Base-by-base conservation (phyloP, 495 filamentous ascomycete species). In the Evernia prunastri region DNA sequence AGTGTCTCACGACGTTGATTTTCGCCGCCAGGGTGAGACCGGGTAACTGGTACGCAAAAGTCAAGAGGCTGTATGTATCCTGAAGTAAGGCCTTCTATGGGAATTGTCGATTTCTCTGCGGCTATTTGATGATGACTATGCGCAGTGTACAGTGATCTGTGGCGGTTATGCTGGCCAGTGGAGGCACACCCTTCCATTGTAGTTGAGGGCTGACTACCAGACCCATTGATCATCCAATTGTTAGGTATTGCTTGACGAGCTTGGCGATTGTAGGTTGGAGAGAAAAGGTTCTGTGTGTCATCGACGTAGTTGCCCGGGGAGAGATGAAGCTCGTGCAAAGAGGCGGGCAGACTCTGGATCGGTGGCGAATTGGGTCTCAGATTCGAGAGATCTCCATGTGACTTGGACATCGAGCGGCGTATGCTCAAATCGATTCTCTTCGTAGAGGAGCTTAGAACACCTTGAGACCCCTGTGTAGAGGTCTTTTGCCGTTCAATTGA, bases 41-140 rank as follows among this genome's bases (percentile, higher is more conserved):
- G 60, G 27, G 49, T 53, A 29, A 61, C 37, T 9, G 70, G 66
- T 39, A 42, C 58, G 60, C 56, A 66, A 27, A 70, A 64, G 39
- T 68, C 69, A 9, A 49, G 23, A 42, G 63, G 60, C 17, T 36
- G 37, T 7, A 31, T 36, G 20, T 60, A 51, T 36, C 45, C 37
- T 35, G 56, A 31, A 45, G 51, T 56, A 18, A 67, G 54, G n/a
- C 61, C 57, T 35, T 25, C 23, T 17, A 67, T 64, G 27, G 37
- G 36, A 20, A 60, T 66, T 45, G 25, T 40, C 23, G 39, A 20
- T 23, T 31, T 40, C 64, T n/a, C 56, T 61, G 18, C 17, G 49
- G 1, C 42, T 20, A 10, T 42, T 17, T 20, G 25, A 29, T 27
- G 13, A 63, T 25, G 10, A 33, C 29, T 37, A 7, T 39, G 37